phyloP scores from a whole-genome alignment of 2,329 filamentous ascomycete species.

The Aureobasidium melanogenum region DNA sequence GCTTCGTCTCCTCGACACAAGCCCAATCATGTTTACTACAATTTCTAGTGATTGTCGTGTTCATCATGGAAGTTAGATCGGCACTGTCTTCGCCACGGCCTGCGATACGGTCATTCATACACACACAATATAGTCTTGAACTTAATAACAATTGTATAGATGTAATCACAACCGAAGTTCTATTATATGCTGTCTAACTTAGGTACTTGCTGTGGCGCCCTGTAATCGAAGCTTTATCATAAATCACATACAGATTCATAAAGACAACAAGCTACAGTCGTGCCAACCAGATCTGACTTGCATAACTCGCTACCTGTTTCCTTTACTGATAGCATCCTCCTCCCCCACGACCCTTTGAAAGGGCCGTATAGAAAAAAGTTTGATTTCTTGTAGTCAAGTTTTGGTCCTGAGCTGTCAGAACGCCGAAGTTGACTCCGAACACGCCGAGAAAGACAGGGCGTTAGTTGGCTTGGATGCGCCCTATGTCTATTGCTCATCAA shows the following conservation, averaged over 20 bases:
- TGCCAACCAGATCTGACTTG: background rate
- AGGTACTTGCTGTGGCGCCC: no score
- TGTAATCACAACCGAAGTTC: no score
- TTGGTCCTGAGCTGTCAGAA: background rate
- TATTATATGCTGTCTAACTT: no score
- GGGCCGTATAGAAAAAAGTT: background rate
- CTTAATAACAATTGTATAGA: no score
- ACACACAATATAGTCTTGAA: no score
- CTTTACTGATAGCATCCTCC: background rate
- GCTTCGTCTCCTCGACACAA: background rate
- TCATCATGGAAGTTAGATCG: background rate
- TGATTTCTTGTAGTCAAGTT: background rate
- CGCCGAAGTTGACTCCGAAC: background rate
- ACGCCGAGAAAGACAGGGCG: background rate
- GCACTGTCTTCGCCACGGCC: background rate
- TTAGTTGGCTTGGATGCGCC: background rate
- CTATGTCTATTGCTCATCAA: slow-evolving; percentile 2
- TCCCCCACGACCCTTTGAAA: background rate
- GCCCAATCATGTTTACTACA: background rate
- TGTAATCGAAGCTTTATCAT: no score
- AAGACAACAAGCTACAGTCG: background rate
- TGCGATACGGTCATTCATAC: background rate
- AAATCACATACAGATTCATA: no score
- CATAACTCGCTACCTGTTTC: background rate
- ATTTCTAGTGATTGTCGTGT: background rate